Evolutionary conservation across 345 rosid genomes (phyloP).

Genomic region (Balakata baccata): DNA sequence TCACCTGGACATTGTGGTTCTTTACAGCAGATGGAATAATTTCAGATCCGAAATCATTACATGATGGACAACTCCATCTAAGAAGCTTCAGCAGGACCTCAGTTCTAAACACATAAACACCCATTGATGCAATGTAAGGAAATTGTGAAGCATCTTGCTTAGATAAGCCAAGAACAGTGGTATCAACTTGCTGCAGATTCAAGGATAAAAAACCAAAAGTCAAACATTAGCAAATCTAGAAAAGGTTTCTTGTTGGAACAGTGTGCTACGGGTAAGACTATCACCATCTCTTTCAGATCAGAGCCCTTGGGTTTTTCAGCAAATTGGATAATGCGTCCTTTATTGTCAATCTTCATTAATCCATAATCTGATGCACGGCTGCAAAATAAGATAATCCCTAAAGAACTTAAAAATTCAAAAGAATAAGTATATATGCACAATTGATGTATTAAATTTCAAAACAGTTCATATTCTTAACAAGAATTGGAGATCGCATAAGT

Average conservation of each 20-base stretch:
- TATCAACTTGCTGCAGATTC: slow-evolving; percentile 61
- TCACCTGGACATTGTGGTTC: slow-evolving; percentile 68
- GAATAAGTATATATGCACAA: too few species aligned
- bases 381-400: background rate
- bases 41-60: slow-evolving; percentile 87
- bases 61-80: slow-evolving; percentile 58
- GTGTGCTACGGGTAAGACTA: background rate
- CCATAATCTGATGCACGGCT: slow-evolving; percentile 90
- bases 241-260: background rate
- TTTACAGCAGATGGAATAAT: slow-evolving; percentile 65
- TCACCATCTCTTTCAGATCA: slow-evolving; percentile 67
- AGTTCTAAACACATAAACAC: slow-evolving; percentile 74
- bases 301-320: slow-evolving; percentile 74
- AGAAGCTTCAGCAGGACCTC: slow-evolving; percentile 70
- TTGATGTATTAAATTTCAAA: too few species aligned
- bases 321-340: slow-evolving; percentile 60
- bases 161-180: slow-evolving; percentile 66
- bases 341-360: slow-evolving; percentile 61
- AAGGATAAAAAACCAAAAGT: slow-evolving; percentile 5
- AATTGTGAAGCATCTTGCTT: slow-evolving; percentile 41
- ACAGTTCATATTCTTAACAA: too few species aligned
- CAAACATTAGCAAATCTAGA: background rate
- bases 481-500: too few species aligned
- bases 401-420: too few species aligned
- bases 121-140: slow-evolving; percentile 91